Conservation (phyloP, 1,139 yeast genomes). For the Kodamaea sp. region DNA sequence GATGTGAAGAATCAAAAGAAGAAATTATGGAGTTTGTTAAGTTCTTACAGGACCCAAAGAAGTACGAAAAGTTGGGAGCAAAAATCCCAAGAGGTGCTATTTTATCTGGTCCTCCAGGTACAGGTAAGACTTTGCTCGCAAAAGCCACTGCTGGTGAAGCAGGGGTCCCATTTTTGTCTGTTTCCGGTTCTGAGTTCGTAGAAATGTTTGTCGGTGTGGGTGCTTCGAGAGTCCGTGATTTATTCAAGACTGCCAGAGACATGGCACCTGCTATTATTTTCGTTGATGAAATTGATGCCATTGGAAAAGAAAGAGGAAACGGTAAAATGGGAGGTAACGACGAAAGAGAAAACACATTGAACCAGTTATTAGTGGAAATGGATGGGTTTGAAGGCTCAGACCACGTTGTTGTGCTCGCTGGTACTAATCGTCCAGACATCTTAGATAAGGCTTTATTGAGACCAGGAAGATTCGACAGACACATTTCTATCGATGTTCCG, state of each 20-base stretch:
- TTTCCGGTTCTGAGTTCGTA: slow-evolving; percentile 80
- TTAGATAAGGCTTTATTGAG: slow-evolving; percentile 74
- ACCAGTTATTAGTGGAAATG: slow-evolving; percentile 81
- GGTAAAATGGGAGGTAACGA: slow-evolving; percentile 65
- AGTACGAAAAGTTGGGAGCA: slow-evolving; percentile 77
- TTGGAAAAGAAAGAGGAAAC: slow-evolving; percentile 76
- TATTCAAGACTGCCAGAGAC: slow-evolving; percentile 76
- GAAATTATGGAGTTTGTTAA: slow-evolving; percentile 85
- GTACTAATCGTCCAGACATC: slow-evolving; percentile 81
- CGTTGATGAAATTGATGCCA: slow-evolving; percentile 85
- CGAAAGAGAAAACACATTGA: slow-evolving; percentile 78
- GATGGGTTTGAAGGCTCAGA: slow-evolving; percentile 77
- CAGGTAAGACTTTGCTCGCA: slow-evolving; percentile 80
- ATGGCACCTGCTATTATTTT: slow-evolving; percentile 80
- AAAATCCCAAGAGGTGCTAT: slow-evolving; percentile 85
- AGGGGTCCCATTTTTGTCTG: slow-evolving; percentile 77
- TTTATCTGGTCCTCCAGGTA: slow-evolving; percentile 83
- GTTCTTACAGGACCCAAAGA: slow-evolving; percentile 70
- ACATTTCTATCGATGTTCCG: slow-evolving; percentile 70
- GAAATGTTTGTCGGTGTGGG: slow-evolving; percentile 88
- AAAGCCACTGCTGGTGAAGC: slow-evolving; percentile 89
- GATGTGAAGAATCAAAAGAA: slow-evolving; percentile 80
- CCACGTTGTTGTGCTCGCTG: slow-evolving; percentile 79
- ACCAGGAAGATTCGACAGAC: slow-evolving; percentile 86
- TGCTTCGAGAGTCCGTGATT: slow-evolving; percentile 79